Conservation (phyloP, 2,329 filamentous ascomycete genomes). For the Diaporthe aspalathi region DNA sequence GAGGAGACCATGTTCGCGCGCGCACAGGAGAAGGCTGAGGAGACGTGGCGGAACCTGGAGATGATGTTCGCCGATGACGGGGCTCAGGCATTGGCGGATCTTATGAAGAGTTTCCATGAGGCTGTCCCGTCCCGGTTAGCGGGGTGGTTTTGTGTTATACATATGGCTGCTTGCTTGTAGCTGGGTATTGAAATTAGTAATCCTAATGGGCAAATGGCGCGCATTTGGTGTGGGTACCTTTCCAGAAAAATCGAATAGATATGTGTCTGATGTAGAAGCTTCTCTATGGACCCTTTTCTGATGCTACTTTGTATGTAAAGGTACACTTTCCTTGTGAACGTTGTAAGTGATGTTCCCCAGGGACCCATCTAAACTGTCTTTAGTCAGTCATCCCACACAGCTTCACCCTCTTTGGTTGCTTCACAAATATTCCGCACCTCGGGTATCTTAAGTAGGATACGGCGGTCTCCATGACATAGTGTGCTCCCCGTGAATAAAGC, state of each 20-base stretch:
- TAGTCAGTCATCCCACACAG: too few relatives aligned
- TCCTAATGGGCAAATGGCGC: too few relatives aligned
- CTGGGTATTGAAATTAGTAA: background rate
- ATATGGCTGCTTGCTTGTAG: background rate
- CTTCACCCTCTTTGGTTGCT: too few relatives aligned
- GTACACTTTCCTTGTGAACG: too few relatives aligned
- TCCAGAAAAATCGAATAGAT: background rate
- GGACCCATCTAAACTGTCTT: too few relatives aligned
- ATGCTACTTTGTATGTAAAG: background rate
- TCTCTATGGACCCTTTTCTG: too few relatives aligned
- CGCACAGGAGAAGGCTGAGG: slow-evolving; percentile 34
- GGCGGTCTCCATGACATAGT: too few relatives aligned
- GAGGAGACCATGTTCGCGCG: slow-evolving; percentile 43
- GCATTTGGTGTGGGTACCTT: background rate
- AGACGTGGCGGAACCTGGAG: slow-evolving; percentile 34
- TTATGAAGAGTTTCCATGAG: slow-evolving; percentile 24
- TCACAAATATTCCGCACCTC: too few relatives aligned
- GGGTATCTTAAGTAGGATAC: too few relatives aligned
- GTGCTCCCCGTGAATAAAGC: too few relatives aligned
- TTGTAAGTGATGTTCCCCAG: too few relatives aligned
- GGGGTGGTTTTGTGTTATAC: background rate
- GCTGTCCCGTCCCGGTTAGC: background rate
- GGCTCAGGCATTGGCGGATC: slow-evolving; percentile 22
- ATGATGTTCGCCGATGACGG: slow-evolving; percentile 40
- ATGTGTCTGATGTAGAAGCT: background rate